Base-by-base conservation (phyloP, 768 basidiomycete species). In the Suillus paluster region DNA sequence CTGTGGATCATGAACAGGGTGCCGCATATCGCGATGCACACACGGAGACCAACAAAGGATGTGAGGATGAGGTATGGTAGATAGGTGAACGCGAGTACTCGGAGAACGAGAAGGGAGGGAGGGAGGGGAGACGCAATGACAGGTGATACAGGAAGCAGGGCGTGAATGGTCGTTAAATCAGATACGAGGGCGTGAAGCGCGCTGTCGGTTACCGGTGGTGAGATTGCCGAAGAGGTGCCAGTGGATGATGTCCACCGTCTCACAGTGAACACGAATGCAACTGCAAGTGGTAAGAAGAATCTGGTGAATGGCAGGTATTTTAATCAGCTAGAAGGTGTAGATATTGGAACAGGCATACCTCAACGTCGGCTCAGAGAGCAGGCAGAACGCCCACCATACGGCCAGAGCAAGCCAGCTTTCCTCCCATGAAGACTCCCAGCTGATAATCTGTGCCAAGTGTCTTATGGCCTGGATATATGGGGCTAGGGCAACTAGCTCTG, bases 381-480 rank as follows among this genome's bases (percentile, higher is more conserved):
- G 78, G 77, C 91, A 94, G 21, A 87, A 27, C 0, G 83, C 84
- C 91, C 94, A 96, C 92, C 92, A 95, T 1, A 72, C 71, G 0
- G 83, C 89, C 48, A 97, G 77, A 1, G 83, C 73, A 4, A 95
- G 83, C 79, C 83, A 89, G 57, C 86, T 81, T 57, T 91, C 83
- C 67, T 87, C 83, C 81, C 83, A 84, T 1, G 64, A 73, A 0
- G 80, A 69, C 42, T 80, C 76, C 90, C 92, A 94, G 65, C 79
- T 83, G 36, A 84, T 34, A 1, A 87, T 72, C 68, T 90, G 82
- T 3, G 81, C 70, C 0, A 73, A 36, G 60, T 77, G 76, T 14
- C 85, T 79, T 10, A 81, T 36, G 21, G 65, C 61, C 30, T 83
- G 75, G 27, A 92, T 79, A 44, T 74, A 65, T 0, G 89, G 88